phyloP scores from a whole-genome alignment of 2,329 filamentous ascomycete species.

The Cadophora malorum region DNA sequence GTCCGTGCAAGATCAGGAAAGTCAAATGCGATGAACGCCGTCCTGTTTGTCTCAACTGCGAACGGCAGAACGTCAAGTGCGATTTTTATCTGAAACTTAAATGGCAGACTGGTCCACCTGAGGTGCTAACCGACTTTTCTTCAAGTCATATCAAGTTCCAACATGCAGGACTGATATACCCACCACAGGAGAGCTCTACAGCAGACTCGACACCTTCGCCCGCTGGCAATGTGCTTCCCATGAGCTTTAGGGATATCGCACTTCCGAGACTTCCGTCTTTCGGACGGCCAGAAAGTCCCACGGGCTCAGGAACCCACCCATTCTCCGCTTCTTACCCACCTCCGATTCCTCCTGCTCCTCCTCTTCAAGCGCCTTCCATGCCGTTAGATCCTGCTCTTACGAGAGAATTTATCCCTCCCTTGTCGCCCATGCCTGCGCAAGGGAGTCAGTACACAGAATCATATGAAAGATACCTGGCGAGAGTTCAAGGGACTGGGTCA shows the following conservation, averaged over 20 bases:
- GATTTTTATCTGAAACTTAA: constrained; percentile 84
- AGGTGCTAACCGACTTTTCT: background rate
- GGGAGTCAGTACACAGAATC: constrained; percentile 33
- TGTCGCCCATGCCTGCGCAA: constrained; percentile 10
- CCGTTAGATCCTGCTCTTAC: constrained; percentile 19
- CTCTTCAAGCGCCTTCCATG: background rate
- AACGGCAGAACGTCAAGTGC: constrained; percentile 73
- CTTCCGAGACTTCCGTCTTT: constrained; percentile 6
- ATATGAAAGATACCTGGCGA: constrained; percentile 36
- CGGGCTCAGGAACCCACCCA: background rate
- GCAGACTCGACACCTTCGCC: constrained; percentile 1
- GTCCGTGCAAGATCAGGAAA: constrained; percentile 81
- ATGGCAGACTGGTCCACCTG: constrained; percentile 61
- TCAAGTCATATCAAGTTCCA: background rate
- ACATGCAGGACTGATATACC: constrained; percentile 8
- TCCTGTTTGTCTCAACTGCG: constrained; percentile 75
- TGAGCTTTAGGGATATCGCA: background rate
- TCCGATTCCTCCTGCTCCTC: background rate
- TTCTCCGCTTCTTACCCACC: background rate
- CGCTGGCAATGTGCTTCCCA: background rate
- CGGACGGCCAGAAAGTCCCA: background rate
- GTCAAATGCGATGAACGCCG: constrained; percentile 84
- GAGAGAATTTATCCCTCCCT: constrained; percentile 1
- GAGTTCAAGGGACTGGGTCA: constrained; percentile 7
- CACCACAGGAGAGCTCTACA: background rate